Conservation (phyloP, 1,139 yeast genomes). For the Taphrina confusa region DNA sequence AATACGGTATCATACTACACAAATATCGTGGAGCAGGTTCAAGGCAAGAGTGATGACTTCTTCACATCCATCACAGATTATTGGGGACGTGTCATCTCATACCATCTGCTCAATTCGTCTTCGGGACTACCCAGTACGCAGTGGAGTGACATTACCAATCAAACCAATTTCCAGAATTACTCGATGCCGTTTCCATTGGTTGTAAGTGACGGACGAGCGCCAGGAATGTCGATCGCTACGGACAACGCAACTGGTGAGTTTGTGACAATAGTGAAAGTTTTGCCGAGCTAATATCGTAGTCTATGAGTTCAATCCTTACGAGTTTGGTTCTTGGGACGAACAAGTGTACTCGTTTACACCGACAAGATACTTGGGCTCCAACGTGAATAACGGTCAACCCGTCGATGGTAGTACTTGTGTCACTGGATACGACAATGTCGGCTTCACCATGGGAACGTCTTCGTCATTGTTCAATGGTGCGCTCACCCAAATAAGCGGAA, state of each 20-base stretch:
- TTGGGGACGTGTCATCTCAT: constrained; percentile 75
- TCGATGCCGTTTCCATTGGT: constrained; percentile 83
- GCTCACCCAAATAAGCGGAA: constrained; percentile 31
- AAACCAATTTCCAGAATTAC: constrained; percentile 55
- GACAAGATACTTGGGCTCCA: constrained; percentile 70
- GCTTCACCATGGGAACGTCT: constrained; percentile 71
- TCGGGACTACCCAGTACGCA: constrained; percentile 64
- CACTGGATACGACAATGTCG: constrained; percentile 67
- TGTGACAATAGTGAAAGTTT: no score
- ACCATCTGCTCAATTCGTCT: constrained; percentile 60
- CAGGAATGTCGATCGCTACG: constrained; percentile 47
- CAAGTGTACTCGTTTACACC: constrained; percentile 67
- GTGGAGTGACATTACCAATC: constrained; percentile 62
- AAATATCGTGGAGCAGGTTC: constrained; percentile 56
- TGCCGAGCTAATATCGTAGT: constrained; percentile 65
- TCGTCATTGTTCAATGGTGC: constrained; percentile 55
- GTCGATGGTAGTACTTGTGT: constrained; percentile 50
- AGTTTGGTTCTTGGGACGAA: constrained; percentile 85
- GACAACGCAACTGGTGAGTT: constrained; percentile 52
- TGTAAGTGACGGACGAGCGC: constrained; percentile 74
- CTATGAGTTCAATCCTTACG: constrained; percentile 78
- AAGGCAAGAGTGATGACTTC: constrained; percentile 68
- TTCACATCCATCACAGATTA: constrained; percentile 77
- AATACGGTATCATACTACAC: constrained; percentile 55
- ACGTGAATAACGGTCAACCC: constrained; percentile 57